Evolutionary conservation across 352 stramenopile species (phyloP).

Genomic region (Pythium sp.): DNA sequence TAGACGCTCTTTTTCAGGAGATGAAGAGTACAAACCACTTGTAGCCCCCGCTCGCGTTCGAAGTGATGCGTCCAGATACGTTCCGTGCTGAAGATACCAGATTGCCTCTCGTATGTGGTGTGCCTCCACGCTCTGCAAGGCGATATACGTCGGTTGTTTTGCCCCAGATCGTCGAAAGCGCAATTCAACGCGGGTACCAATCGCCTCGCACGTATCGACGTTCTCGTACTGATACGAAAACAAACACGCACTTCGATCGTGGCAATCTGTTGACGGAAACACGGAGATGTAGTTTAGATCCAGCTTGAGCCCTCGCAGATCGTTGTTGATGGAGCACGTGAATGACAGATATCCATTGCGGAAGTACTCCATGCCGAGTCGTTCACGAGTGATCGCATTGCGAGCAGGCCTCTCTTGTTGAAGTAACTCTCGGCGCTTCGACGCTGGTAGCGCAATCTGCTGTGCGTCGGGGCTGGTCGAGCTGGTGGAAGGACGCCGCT

Average conservation of each 20-base stretch:
- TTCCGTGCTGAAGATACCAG: constrained; percentile 53
- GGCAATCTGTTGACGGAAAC: constrained; percentile 52
- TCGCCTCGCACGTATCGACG: constrained; percentile 48
- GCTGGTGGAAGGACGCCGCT: constrained; percentile 34
- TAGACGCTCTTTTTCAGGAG: not conserved
- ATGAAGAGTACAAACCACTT: not conserved
- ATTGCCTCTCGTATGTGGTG: constrained; percentile 67
- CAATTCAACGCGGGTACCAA: constrained; percentile 43
- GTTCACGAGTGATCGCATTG: constrained; percentile 38
- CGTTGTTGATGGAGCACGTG: constrained; percentile 54
- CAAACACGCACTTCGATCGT: constrained; percentile 61
- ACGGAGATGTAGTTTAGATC: constrained; percentile 47
- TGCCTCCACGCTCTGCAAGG: constrained; percentile 52
- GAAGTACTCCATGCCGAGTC: constrained; percentile 54
- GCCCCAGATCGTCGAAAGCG: constrained; percentile 42
- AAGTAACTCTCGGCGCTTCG: constrained; percentile 49
- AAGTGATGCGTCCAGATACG: constrained; percentile 37
- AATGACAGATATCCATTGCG: constrained; percentile 47
- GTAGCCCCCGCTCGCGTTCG: constrained; percentile 23
- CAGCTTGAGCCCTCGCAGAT: constrained; percentile 52
- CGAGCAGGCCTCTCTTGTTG: constrained; percentile 48
- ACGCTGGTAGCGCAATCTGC: constrained; percentile 25
- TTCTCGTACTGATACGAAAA: constrained; percentile 67
- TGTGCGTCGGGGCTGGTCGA: constrained; percentile 11
- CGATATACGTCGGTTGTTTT: constrained; percentile 61